These are phyloP conservation scores for Aspergillus indologenus DNA, from an alignment of 495 filamentous ascomycete genomes.

Conservation along the genomic window DNA sequence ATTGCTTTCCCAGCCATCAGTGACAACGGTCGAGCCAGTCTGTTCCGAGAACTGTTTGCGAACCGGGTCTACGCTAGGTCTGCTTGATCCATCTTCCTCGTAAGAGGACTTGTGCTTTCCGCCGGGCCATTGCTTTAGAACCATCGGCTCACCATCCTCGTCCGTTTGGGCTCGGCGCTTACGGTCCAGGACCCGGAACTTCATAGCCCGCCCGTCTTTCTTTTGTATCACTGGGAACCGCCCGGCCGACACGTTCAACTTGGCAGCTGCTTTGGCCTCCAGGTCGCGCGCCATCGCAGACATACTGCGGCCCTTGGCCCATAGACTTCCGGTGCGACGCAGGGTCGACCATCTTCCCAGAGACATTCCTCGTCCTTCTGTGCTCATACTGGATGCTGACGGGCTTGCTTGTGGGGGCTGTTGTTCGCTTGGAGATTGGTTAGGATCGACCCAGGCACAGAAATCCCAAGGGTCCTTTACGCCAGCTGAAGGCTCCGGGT, in stretches of 20 bases:
- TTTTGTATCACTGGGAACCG: slow-evolving; percentile 15
- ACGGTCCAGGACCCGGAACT: slow-evolving; percentile 14
- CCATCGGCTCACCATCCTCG: slow-evolving; percentile 7
- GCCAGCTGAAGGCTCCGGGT: neutral
- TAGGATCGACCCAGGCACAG: slow-evolving; percentile 17
- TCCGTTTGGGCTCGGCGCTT: slow-evolving; percentile 7
- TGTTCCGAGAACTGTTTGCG: neutral
- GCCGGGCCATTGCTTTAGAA: neutral
- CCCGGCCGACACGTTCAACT: slow-evolving; percentile 11
- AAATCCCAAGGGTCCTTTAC: slow-evolving; percentile 19
- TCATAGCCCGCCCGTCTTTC: slow-evolving; percentile 10
- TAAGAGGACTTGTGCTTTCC: too few species aligned
- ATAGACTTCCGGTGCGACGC: slow-evolving; percentile 17
- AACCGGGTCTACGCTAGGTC: neutral
- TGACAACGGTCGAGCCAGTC: neutral
- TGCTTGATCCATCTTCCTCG: neutral
- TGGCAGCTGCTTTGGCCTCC: slow-evolving; percentile 16
- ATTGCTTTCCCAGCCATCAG: slow-evolving; percentile 1
- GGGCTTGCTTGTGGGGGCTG: slow-evolving; percentile 4
- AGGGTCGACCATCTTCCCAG: slow-evolving; percentile 13
- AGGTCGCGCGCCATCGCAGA: slow-evolving; percentile 16
- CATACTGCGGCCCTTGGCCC: slow-evolving; percentile 18
- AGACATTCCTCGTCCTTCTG: slow-evolving; percentile 8
- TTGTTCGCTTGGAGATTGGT: slow-evolving; percentile 5
- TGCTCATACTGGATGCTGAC: slow-evolving; percentile 2